Evolutionary conservation across 139 green algal genomes (phyloP).

Genomic region (Zygnema cylindricum): DNA sequence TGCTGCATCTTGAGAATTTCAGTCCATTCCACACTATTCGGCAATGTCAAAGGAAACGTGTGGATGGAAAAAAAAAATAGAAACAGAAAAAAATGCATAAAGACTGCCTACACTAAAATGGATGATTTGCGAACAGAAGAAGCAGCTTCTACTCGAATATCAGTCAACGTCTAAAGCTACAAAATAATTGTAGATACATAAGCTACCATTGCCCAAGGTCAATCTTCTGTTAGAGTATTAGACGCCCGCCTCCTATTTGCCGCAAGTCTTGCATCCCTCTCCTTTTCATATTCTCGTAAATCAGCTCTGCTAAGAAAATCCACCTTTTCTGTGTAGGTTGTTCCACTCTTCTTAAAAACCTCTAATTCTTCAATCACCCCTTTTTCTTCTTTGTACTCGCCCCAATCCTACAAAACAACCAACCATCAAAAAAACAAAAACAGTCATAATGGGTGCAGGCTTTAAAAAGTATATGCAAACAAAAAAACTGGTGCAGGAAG

Average conservation of each 20-base stretch:
- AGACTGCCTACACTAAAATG: too few relatives aligned
- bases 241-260: background rate
- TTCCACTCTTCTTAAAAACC: constrained; percentile 63
- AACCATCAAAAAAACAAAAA: background rate
- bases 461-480: background rate
- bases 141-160: too few relatives aligned
- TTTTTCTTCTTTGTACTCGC: constrained; percentile 63
- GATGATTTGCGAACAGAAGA: too few relatives aligned
- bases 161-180: too few relatives aligned
- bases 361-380: constrained; percentile 61
- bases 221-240: background rate
- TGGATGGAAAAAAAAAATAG: too few relatives aligned
- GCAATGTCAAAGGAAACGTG: too few relatives aligned
- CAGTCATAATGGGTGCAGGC: background rate
- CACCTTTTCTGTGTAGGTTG: constrained; percentile 63
- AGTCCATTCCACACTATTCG: too few relatives aligned
- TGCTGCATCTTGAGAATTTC: too few relatives aligned
- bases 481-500: background rate
- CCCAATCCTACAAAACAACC: constrained; percentile 51
- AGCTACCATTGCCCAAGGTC: too few relatives aligned
- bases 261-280: constrained; percentile 55
- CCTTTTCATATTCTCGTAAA: constrained; percentile 59
- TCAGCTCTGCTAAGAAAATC: constrained; percentile 57
- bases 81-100: too few relatives aligned
- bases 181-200: too few relatives aligned